These are phyloP conservation scores for Diplodia intermedia DNA, from an alignment of 2,329 filamentous ascomycete species.

Conservation along the genomic window DNA sequence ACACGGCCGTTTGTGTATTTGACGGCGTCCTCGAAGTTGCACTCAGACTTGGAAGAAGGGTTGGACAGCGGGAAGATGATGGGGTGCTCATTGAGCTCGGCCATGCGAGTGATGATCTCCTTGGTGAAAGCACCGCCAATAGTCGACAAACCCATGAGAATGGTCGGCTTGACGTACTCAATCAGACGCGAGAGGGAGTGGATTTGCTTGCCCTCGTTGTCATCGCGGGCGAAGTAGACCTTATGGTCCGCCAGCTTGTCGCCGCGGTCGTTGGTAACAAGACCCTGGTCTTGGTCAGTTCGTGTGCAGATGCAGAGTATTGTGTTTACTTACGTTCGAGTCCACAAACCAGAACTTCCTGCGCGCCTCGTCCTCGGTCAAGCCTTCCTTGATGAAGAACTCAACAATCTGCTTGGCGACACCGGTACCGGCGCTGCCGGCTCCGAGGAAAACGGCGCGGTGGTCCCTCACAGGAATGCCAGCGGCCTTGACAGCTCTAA, in stretches of 20 bases:
- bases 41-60: constrained; percentile 95
- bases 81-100: constrained; percentile 71
- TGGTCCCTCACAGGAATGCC: constrained; percentile 87
- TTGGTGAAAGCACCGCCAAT: constrained; percentile 95
- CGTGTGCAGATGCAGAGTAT: not conserved
- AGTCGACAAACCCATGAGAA: constrained; percentile 91
- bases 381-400: constrained; percentile 91
- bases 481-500: constrained; percentile 80
- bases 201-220: constrained; percentile 71
- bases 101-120: constrained; percentile 72
- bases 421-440: constrained; percentile 93
- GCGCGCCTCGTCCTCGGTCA: constrained; percentile 85
- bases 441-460: constrained; percentile 93
- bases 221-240: constrained; percentile 69
- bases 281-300: constrained; percentile 58
- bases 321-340: constrained; percentile 65
- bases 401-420: constrained; percentile 98
- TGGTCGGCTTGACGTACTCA: constrained; percentile 92
- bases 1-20: constrained; percentile 88
- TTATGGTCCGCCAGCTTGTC: constrained; percentile 93
- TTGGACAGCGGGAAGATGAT: constrained; percentile 90
- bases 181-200: constrained; percentile 88
- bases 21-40: constrained; percentile 93
- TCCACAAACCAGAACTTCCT: constrained; percentile 98
- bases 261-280: constrained; percentile 90